Percentiles rank a stretch among this genome's conserved stretches.
These are phyloP conservation scores for Polytrichum formosum DNA, from an alignment of 225 moss, liverwort and hornwort species.

Conservation along the genomic window DNA sequence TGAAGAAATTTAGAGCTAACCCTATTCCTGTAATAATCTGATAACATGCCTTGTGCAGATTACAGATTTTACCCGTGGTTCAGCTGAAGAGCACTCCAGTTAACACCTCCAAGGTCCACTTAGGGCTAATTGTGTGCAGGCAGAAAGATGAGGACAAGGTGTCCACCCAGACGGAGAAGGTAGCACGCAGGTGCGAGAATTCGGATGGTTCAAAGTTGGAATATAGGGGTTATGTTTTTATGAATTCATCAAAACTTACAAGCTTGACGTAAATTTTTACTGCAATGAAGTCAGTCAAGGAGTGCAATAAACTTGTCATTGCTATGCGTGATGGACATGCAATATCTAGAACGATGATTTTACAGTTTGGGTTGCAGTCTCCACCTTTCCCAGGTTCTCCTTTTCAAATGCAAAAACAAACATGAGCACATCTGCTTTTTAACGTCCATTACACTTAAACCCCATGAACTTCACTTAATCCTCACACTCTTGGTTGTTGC, in stretches of 20 bases:
- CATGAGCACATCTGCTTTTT: not conserved
- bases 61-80: conserved; percentile 13
- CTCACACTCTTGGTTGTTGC: conserved; percentile 8
- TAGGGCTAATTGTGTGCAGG: conserved; percentile 23
- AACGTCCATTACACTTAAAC: not conserved
- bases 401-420: not conserved
- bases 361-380: too few species aligned
- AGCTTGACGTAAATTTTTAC: too few species aligned
- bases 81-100: conserved; percentile 3
- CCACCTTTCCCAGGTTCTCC: too few species aligned
- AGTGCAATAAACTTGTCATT: not conserved
- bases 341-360: too few species aligned
- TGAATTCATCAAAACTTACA: too few species aligned
- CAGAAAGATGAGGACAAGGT: conserved; percentile 19
- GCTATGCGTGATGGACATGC: not conserved
- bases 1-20: not conserved
- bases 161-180: conserved; percentile 1
- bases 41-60: conserved; percentile 21
- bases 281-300: not conserved
- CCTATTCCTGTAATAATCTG: not conserved
- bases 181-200: conserved; percentile 37
- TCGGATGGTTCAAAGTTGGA: not conserved
- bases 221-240: not conserved
- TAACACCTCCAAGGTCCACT: conserved; percentile 4
- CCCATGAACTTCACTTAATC: not conserved